A percentile compares a stretch with the other conserved stretches of the same genome.
phyloP scores from a whole-genome alignment of 2,329 filamentous ascomycete genomes.

The Meredithiella fracta region DNA sequence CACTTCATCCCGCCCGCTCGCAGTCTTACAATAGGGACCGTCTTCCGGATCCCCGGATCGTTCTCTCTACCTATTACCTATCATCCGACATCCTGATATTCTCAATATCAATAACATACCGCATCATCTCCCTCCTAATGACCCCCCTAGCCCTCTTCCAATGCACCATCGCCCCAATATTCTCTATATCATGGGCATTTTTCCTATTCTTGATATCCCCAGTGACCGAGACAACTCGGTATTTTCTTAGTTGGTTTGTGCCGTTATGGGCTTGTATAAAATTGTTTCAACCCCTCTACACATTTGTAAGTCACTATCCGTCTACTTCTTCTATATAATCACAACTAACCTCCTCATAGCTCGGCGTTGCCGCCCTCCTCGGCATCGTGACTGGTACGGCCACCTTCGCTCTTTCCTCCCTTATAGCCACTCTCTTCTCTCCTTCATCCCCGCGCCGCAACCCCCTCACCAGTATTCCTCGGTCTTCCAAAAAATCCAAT shows the following conservation, averaged over 20 bases:
- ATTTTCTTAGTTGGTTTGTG: conserved; percentile 2
- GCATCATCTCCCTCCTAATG: too few relatives aligned
- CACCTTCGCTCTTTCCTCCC: conserved; percentile 5
- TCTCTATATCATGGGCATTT: not conserved
- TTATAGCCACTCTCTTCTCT: not conserved
- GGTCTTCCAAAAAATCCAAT: not conserved
- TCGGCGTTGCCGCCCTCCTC: conserved; percentile 11
- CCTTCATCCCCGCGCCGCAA: not conserved
- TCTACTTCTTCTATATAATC: not conserved
- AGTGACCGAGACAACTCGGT: conserved; percentile 1
- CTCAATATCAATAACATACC: too few relatives aligned
- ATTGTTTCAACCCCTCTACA: conserved; percentile 10
- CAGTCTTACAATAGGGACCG: too few relatives aligned
- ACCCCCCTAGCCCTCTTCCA: not conserved
- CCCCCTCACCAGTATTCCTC: not conserved
- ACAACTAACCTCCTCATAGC: not conserved
- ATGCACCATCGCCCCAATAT: not conserved
- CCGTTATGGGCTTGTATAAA: not conserved
- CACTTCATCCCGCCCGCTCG: too few relatives aligned
- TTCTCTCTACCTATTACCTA: too few relatives aligned
- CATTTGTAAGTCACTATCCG: conserved; percentile 11
- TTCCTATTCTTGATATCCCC: conserved; percentile 4
- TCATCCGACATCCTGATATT: too few relatives aligned
- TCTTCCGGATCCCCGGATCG: too few relatives aligned
- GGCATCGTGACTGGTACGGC: conserved; percentile 10